These are phyloP conservation scores for Cornus kousa DNA, from an alignment of 148 eudicot species.

Conservation along the genomic window DNA sequence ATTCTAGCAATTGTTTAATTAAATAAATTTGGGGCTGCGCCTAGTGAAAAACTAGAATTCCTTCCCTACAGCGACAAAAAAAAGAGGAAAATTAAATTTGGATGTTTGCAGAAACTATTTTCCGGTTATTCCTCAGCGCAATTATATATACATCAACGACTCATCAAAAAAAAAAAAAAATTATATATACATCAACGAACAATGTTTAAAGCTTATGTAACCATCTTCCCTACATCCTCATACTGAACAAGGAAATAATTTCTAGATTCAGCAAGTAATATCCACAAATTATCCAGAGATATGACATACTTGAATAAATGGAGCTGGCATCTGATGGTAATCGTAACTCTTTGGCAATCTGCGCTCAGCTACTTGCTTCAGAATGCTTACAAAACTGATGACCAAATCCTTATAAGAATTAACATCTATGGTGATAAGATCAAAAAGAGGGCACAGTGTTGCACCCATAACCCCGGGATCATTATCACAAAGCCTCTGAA, in stretches of 20 bases:
- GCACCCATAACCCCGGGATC: constrained; percentile 99
- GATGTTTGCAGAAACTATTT: background rate
- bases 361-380: constrained; percentile 95
- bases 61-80: background rate
- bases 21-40: background rate
- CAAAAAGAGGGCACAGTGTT: constrained; percentile 85
- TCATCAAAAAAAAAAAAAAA: no score
- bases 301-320: constrained; percentile 80
- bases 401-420: constrained; percentile 81
- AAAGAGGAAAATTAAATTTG: background rate
- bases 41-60: background rate
- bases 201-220: background rate
- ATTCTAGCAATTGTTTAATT: background rate
- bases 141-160: background rate
- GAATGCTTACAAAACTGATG: constrained; percentile 84
- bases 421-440: constrained; percentile 69
- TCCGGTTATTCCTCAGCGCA: background rate
- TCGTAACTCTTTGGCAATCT: constrained; percentile 93
- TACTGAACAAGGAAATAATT: background rate
- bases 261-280: background rate
- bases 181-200: background rate
- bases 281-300: background rate
- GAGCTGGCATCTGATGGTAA: constrained; percentile 99
- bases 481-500: constrained; percentile 92
- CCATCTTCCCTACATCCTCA: background rate